Evolutionary conservation across 164 flowering plant genomes (phyloP), one percentile per base, ranked within the genome.

Genomic region (Vitis rotundifolia): DNA sequence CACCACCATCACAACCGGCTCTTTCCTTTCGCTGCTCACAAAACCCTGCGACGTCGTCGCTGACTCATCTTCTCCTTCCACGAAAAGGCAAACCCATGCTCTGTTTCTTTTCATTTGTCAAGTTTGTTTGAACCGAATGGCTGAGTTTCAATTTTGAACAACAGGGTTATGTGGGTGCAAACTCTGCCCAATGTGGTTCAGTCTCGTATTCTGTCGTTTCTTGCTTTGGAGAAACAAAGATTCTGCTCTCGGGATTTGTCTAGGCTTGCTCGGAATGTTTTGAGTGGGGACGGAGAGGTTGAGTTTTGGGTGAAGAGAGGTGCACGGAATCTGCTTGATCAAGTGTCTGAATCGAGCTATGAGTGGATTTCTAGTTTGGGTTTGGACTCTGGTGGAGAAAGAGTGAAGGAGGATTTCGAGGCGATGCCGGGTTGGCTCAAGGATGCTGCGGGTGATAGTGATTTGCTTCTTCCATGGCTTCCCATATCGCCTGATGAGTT

Each of bases 251-350:
- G 63, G 52, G 87, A 84, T 3, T 75, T 93, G 71, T 55, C 54
- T 44, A 63, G 48, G 7, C 81, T 93, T 37, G 89, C 90, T 31
- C 65, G 75, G 52, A 63, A 69, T 64, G 49, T 93, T 2, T 61
- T 89, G 81, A 68, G 69, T n/a, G 80, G 66, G 0, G 59, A 26
- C 15, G 47, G 37, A 9, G 79, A 49, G 63, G 49, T 80, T 28
- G 91, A 88, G 68, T 91, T 93, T 78, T 93, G 97, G 98, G 97
- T 87, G 9, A 73, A 82, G 74, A 87, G 76, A 72, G 79, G 88
- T 68, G 94, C 98, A 19, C 84, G 69, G 37, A 75, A 87, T 57
- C 84, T 93, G 88, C 80, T 89, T 28, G 89, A 87, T 69, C 61
- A 44, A 14, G 31, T 91, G 80, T 82, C 89, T 74, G 65, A 77